Base-by-base conservation (phyloP, 2,329 filamentous ascomycete species). In the Raffaelea albimanens region DNA sequence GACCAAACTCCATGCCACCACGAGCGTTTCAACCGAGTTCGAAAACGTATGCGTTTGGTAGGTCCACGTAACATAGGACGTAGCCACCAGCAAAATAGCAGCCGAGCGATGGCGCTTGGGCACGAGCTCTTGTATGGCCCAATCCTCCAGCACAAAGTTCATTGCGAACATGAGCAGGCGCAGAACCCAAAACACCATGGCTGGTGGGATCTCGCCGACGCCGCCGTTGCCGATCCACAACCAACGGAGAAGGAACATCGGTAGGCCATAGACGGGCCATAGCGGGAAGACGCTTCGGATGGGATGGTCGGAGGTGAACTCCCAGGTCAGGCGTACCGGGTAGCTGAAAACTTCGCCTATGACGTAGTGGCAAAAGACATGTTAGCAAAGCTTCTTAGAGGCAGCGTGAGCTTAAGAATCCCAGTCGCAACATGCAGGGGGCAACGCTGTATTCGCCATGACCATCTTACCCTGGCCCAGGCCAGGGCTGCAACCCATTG, bases 41-140 rank as follows among this genome's bases (percentile, higher is more conserved):
- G 91, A 97, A 65, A 98, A 97, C 13, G 93, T 97, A 67, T 98
- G 93, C 18, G 88, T 93, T 67, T 98, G 93, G 68, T 91, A 95
- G 40, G 91, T 96, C 91, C 93, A 98, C 43, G 93, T 98, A 57
- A 96, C 91, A 67, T 97, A 98, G 22, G 89, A 96, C 23, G 91
- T 97, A 41, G 91, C 89, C 51, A 96, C 85, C 49, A 98, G 75
- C 41, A 94, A 72, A 40, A 94, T 78, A 10, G 89, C 87, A 47
- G 84, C 71, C 56, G 79, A 79, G 53, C 88, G 82, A 58, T 79
- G 73, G 51, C 82, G 82, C 53, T 81, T 81, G 52, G 82, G 80
- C 47, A 96, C 82, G 53, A 97, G 74, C 65, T 98, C 93, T 69
- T 95, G 82, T 50, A 98, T 78, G 11, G 93, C 93, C 91, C 93